These are phyloP conservation scores for Albizia julibrissin DNA, from an alignment of 306 rosid genomes.

Conservation along the genomic window DNA sequence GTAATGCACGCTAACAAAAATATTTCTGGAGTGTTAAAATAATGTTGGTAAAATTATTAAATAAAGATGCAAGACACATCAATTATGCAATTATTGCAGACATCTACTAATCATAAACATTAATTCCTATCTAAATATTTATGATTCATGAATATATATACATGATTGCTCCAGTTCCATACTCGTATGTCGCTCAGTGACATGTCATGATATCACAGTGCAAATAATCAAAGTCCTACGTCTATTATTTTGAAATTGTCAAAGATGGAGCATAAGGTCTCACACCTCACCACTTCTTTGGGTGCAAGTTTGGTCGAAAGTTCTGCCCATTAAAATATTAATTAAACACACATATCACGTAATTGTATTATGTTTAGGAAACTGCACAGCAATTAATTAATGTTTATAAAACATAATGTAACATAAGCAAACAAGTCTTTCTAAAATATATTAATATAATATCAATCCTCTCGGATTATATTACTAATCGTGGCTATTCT, in stretches of 20 bases:
- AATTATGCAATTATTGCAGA: background rate
- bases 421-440: background rate
- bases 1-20: background rate
- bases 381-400: constrained; percentile 14
- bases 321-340: constrained; percentile 29
- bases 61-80: background rate
- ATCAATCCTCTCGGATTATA: constrained; percentile 33
- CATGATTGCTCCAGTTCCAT: constrained; percentile 6
- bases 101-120: background rate
- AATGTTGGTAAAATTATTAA: background rate
- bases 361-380: constrained; percentile 21
- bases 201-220: background rate
- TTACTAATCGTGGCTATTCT: constrained; percentile 53
- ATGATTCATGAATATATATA: background rate
- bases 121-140: background rate
- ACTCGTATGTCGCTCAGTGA: constrained; percentile 21
- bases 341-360: background rate
- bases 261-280: background rate
- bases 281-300: constrained; percentile 10
- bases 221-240: constrained; percentile 13
- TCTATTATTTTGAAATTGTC: constrained; percentile 15
- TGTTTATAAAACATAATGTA: background rate
- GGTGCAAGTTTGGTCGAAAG: constrained; percentile 33
- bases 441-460: background rate
- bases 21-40: background rate